Base-by-base conservation (phyloP, 2,329 filamentous ascomycete species). In the Ascochyta rabiei region DNA sequence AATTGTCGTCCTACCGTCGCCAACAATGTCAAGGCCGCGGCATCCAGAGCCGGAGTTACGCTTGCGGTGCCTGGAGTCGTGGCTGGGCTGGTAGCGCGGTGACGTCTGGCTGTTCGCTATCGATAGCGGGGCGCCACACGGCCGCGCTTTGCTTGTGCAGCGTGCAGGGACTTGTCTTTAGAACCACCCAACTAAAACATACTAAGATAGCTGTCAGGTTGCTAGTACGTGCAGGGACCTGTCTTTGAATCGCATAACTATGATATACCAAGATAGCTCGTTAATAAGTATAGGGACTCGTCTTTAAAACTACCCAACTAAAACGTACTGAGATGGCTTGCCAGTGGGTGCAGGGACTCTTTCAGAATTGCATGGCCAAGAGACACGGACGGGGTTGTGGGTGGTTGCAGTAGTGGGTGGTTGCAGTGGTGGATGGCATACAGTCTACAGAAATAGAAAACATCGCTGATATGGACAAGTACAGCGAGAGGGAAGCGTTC, bases 401-500 rank as follows among this genome's bases (percentile, higher is more conserved):
- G n/a, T n/a, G n/a, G n/a, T n/a, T n/a, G n/a, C n/a, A n/a, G n/a
- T n/a, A n/a, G n/a, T n/a, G n/a, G n/a, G n/a, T n/a, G n/a, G n/a
- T n/a, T n/a, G n/a, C n/a, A 33, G 13, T 33, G 30, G 5, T 15
- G 12, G 13, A 33, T n/a, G 3, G 15, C 15, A 33, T 49, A 28
- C 3, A 24, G 8, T 9, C 26, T 28, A 28, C 26, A n/a, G n/a
- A n/a, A n/a, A n/a, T n/a, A n/a, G n/a, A 28, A 7, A 28, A 28
- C 6, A 28, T 9, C 6, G 6, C 26, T 19, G 45, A 34, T 28
- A 45, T 45, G 45, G 23, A 49, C 49, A 54, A 49, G 18, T 54
- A 54, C 51, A 54, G 45, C 45, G 40, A 49, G n/a, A 54, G 19
- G 31, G 39, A 48, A 18, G 19, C 51, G 45, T 40, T 34, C 45